Conservation (phyloP, 805 yeast species). For the Candida maesae region DNA sequence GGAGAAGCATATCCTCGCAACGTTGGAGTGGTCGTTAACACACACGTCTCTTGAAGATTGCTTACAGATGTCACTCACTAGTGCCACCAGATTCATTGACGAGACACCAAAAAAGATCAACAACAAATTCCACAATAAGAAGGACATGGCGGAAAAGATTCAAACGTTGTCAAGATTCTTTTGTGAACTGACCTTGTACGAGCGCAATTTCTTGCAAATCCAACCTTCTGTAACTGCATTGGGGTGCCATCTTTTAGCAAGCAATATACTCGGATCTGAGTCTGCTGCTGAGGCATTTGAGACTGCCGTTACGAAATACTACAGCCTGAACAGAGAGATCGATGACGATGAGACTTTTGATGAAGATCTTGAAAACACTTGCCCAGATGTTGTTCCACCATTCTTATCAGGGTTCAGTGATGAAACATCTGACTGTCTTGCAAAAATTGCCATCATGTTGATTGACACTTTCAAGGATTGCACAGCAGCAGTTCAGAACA, state of each 20-base stretch:
- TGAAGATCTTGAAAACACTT: conserved; percentile 24
- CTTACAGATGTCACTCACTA: conserved; percentile 21
- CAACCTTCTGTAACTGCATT: conserved; percentile 45
- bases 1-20: conserved; percentile 72
- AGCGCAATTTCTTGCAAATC: conserved; percentile 42
- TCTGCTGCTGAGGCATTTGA: conserved; percentile 23
- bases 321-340: conserved; percentile 9
- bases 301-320: conserved; percentile 11
- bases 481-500: conserved; percentile 24
- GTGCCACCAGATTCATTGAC: conserved; percentile 9
- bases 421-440: conserved; percentile 14
- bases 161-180: conserved; percentile 42
- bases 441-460: conserved; percentile 17
- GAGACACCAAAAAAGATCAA: conserved; percentile 22
- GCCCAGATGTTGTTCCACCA: conserved; percentile 24
- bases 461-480: conserved; percentile 17
- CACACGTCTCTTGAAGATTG: conserved; percentile 28
- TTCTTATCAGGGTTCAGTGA: conserved; percentile 24
- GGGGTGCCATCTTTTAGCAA: conserved; percentile 48
- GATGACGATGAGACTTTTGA: conserved; percentile 26
- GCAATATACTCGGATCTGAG: conserved; percentile 39
- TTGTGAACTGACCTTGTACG: conserved; percentile 50
- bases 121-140: conserved; percentile 15
- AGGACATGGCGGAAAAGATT: conserved; percentile 10
- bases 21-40: conserved; percentile 59